phyloP scores from a whole-genome alignment of 352 stramenopile genomes.

The Phytophthora nicotianae region DNA sequence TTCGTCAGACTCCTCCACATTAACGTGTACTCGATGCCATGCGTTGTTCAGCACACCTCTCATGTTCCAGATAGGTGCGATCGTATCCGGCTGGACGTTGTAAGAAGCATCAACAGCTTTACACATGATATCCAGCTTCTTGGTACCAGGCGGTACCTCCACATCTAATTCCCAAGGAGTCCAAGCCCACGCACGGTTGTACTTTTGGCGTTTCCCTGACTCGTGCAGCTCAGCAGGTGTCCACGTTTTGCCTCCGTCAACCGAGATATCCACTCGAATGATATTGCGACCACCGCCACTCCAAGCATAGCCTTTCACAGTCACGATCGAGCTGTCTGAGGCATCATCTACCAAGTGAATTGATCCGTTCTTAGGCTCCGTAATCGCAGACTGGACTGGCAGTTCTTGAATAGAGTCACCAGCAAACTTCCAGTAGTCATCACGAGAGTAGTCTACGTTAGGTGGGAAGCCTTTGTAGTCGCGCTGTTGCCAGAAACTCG shows the following conservation, averaged over 20 bases:
- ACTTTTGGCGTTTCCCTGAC: slow-evolving; percentile 84
- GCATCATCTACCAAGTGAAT: slow-evolving; percentile 56
- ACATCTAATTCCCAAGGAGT: slow-evolving; percentile 95
- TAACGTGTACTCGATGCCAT: slow-evolving; percentile 91
- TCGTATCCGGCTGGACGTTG: slow-evolving; percentile 97
- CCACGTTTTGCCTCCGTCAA: slow-evolving; percentile 95
- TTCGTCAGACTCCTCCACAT: slow-evolving; percentile 54
- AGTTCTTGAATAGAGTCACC: slow-evolving; percentile 92
- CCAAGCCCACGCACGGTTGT: slow-evolving; percentile 95
- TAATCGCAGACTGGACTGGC: slow-evolving; percentile 92
- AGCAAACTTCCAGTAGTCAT: slow-evolving; percentile 85
- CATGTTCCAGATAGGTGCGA: slow-evolving; percentile 97
- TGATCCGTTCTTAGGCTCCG: slow-evolving; percentile 71
- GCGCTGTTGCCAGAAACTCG: slow-evolving; percentile 92
- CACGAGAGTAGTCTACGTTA: slow-evolving; percentile 84
- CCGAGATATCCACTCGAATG: slow-evolving; percentile 96
- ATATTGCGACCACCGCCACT: slow-evolving; percentile 95
- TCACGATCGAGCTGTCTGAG: slow-evolving; percentile 77
- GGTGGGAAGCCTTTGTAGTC: slow-evolving; percentile 92
- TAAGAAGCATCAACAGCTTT: slow-evolving; percentile 96
- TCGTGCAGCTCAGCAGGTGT: slow-evolving; percentile 85
- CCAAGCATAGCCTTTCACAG: slow-evolving; percentile 94
- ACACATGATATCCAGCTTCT: slow-evolving; percentile 88
- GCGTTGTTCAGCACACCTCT: slow-evolving; percentile 97
- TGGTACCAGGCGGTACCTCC: slow-evolving; percentile 81